These are phyloP conservation scores for Detonula confervacea DNA, from an alignment of 352 stramenopile genomes.

Conservation along the genomic window DNA sequence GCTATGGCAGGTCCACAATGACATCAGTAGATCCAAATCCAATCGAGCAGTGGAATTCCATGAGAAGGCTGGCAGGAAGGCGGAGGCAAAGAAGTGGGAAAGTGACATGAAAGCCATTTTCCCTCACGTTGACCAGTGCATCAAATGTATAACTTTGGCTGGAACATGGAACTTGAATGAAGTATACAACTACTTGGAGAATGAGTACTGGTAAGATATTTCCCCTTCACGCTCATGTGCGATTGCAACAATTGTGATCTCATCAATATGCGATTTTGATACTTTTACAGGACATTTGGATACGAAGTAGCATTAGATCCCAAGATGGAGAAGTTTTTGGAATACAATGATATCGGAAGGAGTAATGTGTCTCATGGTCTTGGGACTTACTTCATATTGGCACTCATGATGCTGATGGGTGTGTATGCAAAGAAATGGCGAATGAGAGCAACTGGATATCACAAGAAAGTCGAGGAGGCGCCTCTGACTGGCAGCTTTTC, in stretches of 20 bases:
- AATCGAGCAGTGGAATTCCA: constrained; percentile 35
- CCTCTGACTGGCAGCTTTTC: constrained; percentile 8
- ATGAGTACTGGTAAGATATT: constrained; percentile 69
- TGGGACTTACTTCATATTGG: constrained; percentile 11
- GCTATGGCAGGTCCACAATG: constrained; percentile 64
- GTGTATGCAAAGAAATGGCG: constrained; percentile 29
- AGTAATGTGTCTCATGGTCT: constrained; percentile 16
- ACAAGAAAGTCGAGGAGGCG: constrained; percentile 42
- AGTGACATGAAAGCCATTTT: constrained; percentile 58
- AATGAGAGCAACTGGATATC: constrained; percentile 27
- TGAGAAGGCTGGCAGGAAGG: constrained; percentile 33
- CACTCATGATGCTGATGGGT: constrained; percentile 9
- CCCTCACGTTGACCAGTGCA: constrained; percentile 65
- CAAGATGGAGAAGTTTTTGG: constrained; percentile 37
- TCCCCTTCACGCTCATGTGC: not conserved
- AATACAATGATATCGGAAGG: constrained; percentile 14
- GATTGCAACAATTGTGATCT: not conserved
- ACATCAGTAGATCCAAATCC: constrained; percentile 62
- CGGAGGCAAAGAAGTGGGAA: constrained; percentile 38
- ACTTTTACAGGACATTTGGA: constrained; percentile 44
- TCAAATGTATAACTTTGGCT: constrained; percentile 59
- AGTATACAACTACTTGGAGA: constrained; percentile 77
- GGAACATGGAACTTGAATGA: constrained; percentile 73
- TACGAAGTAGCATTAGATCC: constrained; percentile 13
- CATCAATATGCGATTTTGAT: no score